Evolutionary conservation across 768 basidiomycete genomes (phyloP).

Genomic region (Dendrothele bispora): DNA sequence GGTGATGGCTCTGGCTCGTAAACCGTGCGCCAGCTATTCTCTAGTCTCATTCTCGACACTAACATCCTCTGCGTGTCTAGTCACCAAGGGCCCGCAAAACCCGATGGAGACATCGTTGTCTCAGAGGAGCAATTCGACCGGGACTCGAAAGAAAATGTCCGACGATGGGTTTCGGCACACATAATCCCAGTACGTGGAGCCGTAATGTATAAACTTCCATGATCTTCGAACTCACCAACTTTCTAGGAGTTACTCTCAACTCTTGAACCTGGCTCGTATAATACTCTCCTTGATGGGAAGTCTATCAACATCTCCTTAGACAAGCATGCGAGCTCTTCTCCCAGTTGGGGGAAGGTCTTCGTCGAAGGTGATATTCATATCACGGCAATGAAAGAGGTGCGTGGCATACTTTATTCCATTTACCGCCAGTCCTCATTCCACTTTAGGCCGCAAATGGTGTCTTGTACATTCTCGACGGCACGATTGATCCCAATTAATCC

Average conservation of each 20-base stretch:
- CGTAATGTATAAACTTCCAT: no score
- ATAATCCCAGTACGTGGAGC: slow-evolving; percentile 67
- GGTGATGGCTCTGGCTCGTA: slow-evolving; percentile 74
- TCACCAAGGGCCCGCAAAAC: slow-evolving; percentile 52
- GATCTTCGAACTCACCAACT: background rate
- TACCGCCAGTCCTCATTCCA: background rate
- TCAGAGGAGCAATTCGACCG: slow-evolving; percentile 68
- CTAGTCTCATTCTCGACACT: slow-evolving; percentile 1
- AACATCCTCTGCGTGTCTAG: slow-evolving; percentile 32
- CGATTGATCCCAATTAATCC: slow-evolving; percentile 24
- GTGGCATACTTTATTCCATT: slow-evolving; percentile 9
- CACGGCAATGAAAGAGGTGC: slow-evolving; percentile 60
- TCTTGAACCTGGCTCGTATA: slow-evolving; percentile 45
- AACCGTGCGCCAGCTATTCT: slow-evolving; percentile 62
- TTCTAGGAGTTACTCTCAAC: slow-evolving; percentile 48
- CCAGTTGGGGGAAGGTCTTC: slow-evolving; percentile 58
- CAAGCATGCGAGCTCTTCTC: no score
- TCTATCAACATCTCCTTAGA: slow-evolving; percentile 53
- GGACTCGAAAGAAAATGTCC: slow-evolving; percentile 63
- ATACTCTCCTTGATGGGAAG: slow-evolving; percentile 60
- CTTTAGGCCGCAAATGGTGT: slow-evolving; percentile 43
- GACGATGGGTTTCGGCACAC: slow-evolving; percentile 80
- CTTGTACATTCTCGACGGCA: slow-evolving; percentile 42
- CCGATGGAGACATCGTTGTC: slow-evolving; percentile 50
- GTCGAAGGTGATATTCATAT: slow-evolving; percentile 60